Conservation (phyloP, 2,329 filamentous ascomycete genomes). For the Fusarium kyushuense region DNA sequence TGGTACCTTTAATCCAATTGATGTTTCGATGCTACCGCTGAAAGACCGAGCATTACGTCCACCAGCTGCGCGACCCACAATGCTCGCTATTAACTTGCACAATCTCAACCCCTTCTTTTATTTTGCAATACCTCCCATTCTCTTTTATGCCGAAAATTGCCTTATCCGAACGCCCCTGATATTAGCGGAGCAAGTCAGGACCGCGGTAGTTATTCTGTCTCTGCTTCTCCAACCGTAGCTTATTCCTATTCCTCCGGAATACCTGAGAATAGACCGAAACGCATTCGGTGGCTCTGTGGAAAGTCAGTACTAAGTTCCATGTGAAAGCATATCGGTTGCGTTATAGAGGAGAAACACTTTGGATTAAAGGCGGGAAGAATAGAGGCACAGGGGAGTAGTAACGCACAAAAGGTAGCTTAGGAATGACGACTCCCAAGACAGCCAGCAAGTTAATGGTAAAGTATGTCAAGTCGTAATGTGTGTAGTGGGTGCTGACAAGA, state of each 20-base stretch:
- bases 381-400: slow-evolving; percentile 7
- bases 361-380: background rate
- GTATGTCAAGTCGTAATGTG: slow-evolving; percentile 96
- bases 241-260: slow-evolving; percentile 72
- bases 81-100: slow-evolving; percentile 54
- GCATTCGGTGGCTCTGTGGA: slow-evolving; percentile 78
- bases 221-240: slow-evolving; percentile 8
- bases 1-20: slow-evolving; percentile 50
- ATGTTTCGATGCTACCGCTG: slow-evolving; percentile 50
- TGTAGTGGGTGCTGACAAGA: slow-evolving; percentile 97
- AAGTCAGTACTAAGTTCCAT: slow-evolving; percentile 43
- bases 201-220: slow-evolving; percentile 27
- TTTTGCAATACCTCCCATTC: slow-evolving; percentile 41
- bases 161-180: slow-evolving; percentile 46
- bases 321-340: slow-evolving; percentile 3
- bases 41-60: slow-evolving; percentile 47
- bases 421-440: slow-evolving; percentile 91
- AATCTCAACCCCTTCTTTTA: slow-evolving; percentile 39
- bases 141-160: slow-evolving; percentile 42
- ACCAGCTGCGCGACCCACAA: slow-evolving; percentile 50
- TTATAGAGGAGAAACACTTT: background rate
- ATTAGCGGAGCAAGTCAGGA: slow-evolving; percentile 41
- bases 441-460: slow-evolving; percentile 98
- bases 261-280: slow-evolving; percentile 79
- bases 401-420: slow-evolving; percentile 94